Conservation (phyloP, 1,284 basidiomycete genomes). For the Ceraceosorus bombacis region DNA sequence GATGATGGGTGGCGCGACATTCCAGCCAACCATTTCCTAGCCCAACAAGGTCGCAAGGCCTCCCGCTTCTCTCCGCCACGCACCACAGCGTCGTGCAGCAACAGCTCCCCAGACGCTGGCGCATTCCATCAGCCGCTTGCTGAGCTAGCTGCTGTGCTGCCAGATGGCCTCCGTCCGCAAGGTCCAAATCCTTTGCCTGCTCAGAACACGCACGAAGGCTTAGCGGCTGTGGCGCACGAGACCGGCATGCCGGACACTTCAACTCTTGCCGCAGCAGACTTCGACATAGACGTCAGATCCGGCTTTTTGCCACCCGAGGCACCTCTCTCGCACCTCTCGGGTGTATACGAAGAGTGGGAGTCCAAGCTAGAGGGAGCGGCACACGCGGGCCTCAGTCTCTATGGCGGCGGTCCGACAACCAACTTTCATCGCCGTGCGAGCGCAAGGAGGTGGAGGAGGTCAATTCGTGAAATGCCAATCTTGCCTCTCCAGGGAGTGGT, state of each 20-base stretch:
- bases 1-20: constrained; percentile 3
- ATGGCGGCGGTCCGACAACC: not conserved
- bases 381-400: constrained; percentile 5
- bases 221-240: constrained; percentile 12
- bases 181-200: not conserved
- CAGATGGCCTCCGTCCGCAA: constrained; percentile 16
- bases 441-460: constrained; percentile 56
- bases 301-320: constrained; percentile 83
- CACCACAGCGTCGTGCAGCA: not conserved
- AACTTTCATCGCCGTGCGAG: no score
- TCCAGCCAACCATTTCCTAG: constrained; percentile 35
- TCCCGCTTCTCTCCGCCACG: constrained; percentile 3
- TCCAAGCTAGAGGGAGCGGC: constrained; percentile 53
- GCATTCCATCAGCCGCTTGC: constrained; percentile 6
- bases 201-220: not conserved
- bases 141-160: constrained; percentile 13
- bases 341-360: constrained; percentile 67
- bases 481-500: constrained; percentile 24
- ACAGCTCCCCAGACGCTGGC: not conserved
- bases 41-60: constrained; percentile 20
- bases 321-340: constrained; percentile 61
- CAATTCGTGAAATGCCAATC: constrained; percentile 52
- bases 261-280: constrained; percentile 83
- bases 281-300: constrained; percentile 82
- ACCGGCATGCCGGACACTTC: constrained; percentile 59